These are phyloP conservation scores for Backusella macrospora DNA, from an alignment of 192 early-diverging fungal genomes.

Conservation along the genomic window DNA sequence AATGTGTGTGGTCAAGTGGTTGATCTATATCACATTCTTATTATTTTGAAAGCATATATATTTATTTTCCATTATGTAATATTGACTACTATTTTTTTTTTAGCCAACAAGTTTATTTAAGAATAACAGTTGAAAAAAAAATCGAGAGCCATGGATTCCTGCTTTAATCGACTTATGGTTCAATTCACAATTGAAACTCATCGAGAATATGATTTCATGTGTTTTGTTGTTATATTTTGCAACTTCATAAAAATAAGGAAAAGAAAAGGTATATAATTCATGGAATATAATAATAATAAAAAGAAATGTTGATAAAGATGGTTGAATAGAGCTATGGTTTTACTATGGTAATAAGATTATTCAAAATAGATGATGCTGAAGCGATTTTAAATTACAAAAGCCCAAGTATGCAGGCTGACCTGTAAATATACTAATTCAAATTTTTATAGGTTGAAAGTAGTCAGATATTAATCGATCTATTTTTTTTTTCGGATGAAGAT, in stretches of 20 bases:
- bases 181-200: neutral
- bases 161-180: neutral
- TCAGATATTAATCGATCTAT: neutral
- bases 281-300: too few species aligned
- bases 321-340: too few species aligned
- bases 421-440: constrained; percentile 3
- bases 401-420: neutral
- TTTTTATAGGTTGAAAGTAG: neutral
- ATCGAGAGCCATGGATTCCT: neutral
- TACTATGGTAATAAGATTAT: too few species aligned
- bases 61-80: too few species aligned
- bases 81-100: too few species aligned
- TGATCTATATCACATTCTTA: neutral
- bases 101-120: neutral
- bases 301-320: too few species aligned
- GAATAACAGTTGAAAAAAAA: neutral
- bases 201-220: neutral
- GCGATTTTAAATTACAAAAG: too few species aligned
- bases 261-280: too few species aligned
- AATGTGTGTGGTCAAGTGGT: neutral
- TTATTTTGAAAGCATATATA: too few species aligned
- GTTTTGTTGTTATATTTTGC: neutral
- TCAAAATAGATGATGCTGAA: too few species aligned
- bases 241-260: neutral
- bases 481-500: too few species aligned